Base-by-base conservation (phyloP, 441 rosid species). In the Pelargonium fulgidum region DNA sequence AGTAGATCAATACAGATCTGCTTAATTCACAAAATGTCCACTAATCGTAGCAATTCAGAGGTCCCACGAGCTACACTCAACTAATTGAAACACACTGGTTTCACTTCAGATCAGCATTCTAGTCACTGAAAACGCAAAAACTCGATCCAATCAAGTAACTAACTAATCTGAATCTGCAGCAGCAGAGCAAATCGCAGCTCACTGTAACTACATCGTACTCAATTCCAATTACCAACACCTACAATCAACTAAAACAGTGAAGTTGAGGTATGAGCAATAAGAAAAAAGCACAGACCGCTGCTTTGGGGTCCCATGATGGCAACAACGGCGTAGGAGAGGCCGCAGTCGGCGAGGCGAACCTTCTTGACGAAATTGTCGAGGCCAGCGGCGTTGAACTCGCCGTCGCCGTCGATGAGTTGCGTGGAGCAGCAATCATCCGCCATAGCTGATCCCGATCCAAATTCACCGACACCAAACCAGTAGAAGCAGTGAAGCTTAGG, bases 301-400 rank as follows among this genome's bases (percentile, higher is more conserved):
- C 97, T 93, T 41, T 93, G 97, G 11, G 99, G 97, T 64, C 99
- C 97, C 96, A 93, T 88, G 88, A 91, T 81, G 10, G 98, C 92
- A 59, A 91, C 98, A 26, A 93, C 94, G 0, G 96, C 90, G 47
- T 93, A 93, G 33, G 98, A 93, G 68, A 91, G 93, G 24, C 98
- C 97, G 36, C 92, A 84, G 20, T 85, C 75, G 66, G 77, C 72
- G 17, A 93, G 83, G 66, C 81, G 83, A 11, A 89, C 82, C 39
- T 81, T 74, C 52, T 67, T 79, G 63, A 85, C 78, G 79, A 93
- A 88, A 76, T 65, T 72, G 24, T 89, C 88, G 67, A 93, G 87
- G 24, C 93, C 97, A 47, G 50, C 78, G 17, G 72, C 89, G 70
- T 89, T 88, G 81, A 93, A 93, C 5, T 26, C 81, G 12, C 96